Evolutionary conservation across 2,329 filamentous ascomycete genomes (phyloP), one percentile per base, ranked within the genome.

Genomic region (Diaporthe humulicola): DNA sequence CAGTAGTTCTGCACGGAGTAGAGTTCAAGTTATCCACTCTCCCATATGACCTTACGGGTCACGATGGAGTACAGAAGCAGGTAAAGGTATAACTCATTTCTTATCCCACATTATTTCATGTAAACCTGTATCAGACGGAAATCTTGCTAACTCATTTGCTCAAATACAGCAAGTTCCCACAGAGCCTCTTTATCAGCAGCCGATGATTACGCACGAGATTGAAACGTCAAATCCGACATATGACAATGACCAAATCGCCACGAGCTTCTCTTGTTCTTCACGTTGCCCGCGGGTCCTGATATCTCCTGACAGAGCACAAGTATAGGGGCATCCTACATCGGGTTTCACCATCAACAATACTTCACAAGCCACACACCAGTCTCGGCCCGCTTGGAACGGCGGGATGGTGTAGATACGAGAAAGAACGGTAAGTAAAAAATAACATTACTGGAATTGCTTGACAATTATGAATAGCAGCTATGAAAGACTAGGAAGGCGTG

Each of bases 401-500:
- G 7, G 0, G 2, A 9, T 19, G 30, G 10, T 30, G 19, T 3
- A 8, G 40, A n/a, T 7, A n/a, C 4, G 1, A 45, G 2, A 9
- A 30, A 15, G 7, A 8, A 30, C 7, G 15, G 45, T 40, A 54
- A 69, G 45, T 4, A 69, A 28, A 8, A 7, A 5, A 17, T 7
- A 14, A 8, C 33, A 0, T 28, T 15, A 6, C 4, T 28, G 7
- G 2, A 52, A 28, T 15, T 69, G n/a, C 22, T 69, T 69, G 33
- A 54, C 33, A 69, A 69, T 40, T 36, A 17, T 69, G 48, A 17
- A 54, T 69, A 30, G 28, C 6, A 54, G 64, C 64, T 54, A 69
- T 40, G 64, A 69, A 30, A 69, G 64, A 69, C 48, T 40, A 69
- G 33, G 64, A 69, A 54, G 64, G 28, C 64, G 48, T 69, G 48